Base-by-base conservation (phyloP, 2,329 filamentous ascomycete genomes). In the Aspergillus quadrilineatus region DNA sequence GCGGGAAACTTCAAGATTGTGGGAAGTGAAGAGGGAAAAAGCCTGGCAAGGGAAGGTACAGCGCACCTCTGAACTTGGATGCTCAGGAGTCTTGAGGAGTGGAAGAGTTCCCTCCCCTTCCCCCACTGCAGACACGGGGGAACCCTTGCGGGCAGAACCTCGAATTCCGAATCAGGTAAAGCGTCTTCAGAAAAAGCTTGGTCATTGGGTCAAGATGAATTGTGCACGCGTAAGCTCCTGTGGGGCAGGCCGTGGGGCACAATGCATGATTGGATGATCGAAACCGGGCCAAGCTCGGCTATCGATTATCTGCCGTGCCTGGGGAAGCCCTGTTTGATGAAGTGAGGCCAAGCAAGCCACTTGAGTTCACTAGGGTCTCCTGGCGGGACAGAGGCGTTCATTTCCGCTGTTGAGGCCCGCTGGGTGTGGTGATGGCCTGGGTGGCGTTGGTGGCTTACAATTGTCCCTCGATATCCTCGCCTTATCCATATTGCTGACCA, bases 301-400 rank as follows among this genome's bases (percentile, higher is more conserved):
- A 72, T 72, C 69, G 69, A 72, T 68, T 69, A 72, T 72, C 69
- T 72, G 69, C 69, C 69, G 69, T 69, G 61, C 59, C 59, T 56
- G 50, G 62, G 60, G 60, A 55, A 57, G n/a, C n/a, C 39, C 10
- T 60, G 51, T 58, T 52, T 43, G 30, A 29, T 44, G 45, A 14
- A 32, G 42, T 6, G 30, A 9, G 37, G 26, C 49, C 30, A 36
- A 43, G 48, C 48, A 14, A 42, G 26, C 22, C 15, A 30, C 56
- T 36, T 22, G 53, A 59, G 53, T 53, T 53, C 29, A 47, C 45
- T 53, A 42, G 28, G 36, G 37, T 50, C 30, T 42, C 22, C 37
- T 50, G 48, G 37, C 36, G 42, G 50, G 34, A 15, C 42, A 46
- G 42, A 53, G 43, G 48, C 36, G 26, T 50, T 42, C 48, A 50